These are phyloP conservation scores for Ustilago bromivora DNA, from an alignment of 1,284 basidiomycete species.

Conservation along the genomic window DNA sequence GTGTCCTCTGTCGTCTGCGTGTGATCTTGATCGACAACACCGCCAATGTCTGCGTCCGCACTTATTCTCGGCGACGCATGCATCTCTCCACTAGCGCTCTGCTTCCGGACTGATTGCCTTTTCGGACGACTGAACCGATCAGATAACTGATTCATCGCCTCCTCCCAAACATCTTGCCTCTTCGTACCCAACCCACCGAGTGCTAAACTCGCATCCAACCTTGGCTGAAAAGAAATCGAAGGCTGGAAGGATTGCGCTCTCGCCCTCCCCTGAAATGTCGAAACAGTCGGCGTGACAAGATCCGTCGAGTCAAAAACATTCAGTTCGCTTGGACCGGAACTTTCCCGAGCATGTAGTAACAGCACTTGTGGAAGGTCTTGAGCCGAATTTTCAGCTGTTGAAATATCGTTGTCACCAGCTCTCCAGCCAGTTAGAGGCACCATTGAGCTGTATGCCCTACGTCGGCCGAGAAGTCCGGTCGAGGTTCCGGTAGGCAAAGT, in stretches of 20 bases:
- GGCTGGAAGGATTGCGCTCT: conserved; percentile 23
- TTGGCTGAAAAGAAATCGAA: neutral
- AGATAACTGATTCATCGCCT: conserved; percentile 18
- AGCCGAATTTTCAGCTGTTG: neutral
- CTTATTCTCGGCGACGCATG: neutral
- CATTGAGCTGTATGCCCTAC: conserved; percentile 39
- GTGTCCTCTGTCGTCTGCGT: neutral
- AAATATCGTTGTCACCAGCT: conserved; percentile 18
- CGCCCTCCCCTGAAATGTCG: conserved; percentile 25
- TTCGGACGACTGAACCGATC: conserved; percentile 3
- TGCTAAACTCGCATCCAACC: neutral
- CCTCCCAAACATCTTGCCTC: conserved; percentile 24
- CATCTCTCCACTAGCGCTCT: no score
- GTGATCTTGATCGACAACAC: neutral
- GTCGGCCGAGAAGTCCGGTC: neutral
- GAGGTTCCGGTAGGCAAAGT: neutral
- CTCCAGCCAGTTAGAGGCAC: conserved; percentile 36
- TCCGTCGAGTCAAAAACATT: conserved; percentile 3
- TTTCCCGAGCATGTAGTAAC: conserved; percentile 2
- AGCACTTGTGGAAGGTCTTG: conserved; percentile 21
- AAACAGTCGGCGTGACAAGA: conserved; percentile 27
- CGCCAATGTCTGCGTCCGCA: neutral
- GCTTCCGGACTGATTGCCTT: neutral
- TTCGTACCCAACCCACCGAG: neutral
- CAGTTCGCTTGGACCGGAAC: neutral